phyloP scores from a whole-genome alignment of 2,329 filamentous ascomycete species.

The Elsinoe perseae region DNA sequence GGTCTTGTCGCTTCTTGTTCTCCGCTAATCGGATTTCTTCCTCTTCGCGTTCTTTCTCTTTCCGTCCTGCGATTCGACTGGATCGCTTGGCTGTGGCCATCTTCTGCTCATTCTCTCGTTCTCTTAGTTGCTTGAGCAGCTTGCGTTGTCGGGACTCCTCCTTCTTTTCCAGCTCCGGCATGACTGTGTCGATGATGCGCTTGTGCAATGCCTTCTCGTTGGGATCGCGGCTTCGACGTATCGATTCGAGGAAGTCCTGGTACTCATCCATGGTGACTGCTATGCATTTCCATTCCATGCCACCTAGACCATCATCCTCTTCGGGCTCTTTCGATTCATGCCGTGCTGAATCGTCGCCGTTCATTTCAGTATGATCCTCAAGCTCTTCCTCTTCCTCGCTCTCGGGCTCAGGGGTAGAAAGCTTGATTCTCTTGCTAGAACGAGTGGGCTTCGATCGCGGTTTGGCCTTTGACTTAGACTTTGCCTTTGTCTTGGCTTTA shows the following conservation, averaged over 20 bases:
- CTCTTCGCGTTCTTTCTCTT: constrained; percentile 68
- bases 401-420: constrained; percentile 38
- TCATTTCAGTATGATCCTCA: constrained; percentile 35
- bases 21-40: constrained; percentile 64
- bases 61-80: constrained; percentile 74
- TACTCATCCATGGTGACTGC: constrained; percentile 77
- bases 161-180: constrained; percentile 77
- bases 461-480: constrained; percentile 49
- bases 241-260: constrained; percentile 57
- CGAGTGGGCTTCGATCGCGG: constrained; percentile 49
- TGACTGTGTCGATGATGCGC: constrained; percentile 65
- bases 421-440: constrained; percentile 64
- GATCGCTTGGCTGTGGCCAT: constrained; percentile 92
- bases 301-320: constrained; percentile 52
- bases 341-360: constrained; percentile 32
- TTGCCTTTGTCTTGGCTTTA: constrained; percentile 46
- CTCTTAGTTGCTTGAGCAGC: constrained; percentile 65
- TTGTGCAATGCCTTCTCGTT: constrained; percentile 75
- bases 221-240: constrained; percentile 68
- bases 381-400: constrained; percentile 38
- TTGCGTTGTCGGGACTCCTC: constrained; percentile 63
- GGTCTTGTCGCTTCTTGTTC: constrained; percentile 55
- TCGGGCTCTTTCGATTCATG: constrained; percentile 25
- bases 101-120: constrained; percentile 73
- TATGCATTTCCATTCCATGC: constrained; percentile 83